A percentile compares a stretch with the other conserved stretches of the same genome.
Evolutionary conservation across 306 rosid species (phyloP).

Genomic region (Dalbergia cultrata): DNA sequence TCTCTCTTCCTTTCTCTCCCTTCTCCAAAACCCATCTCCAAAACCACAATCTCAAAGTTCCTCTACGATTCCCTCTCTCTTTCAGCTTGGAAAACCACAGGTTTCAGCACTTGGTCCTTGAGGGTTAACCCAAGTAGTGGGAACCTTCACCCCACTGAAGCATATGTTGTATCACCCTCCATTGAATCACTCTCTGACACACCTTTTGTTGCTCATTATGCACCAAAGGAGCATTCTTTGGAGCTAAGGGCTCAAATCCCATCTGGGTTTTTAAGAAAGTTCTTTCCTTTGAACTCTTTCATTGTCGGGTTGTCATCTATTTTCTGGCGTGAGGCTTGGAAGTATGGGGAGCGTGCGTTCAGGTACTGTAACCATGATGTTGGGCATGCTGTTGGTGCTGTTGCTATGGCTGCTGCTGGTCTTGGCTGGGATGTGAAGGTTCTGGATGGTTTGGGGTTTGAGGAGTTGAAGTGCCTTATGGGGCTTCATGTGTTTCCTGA

Average conservation of each 20-base stretch:
- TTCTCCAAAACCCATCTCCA: constrained; percentile 74
- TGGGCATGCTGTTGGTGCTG: constrained; percentile 94
- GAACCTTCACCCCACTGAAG: constrained; percentile 92
- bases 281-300: constrained; percentile 65
- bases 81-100: constrained; percentile 85
- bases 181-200: constrained; percentile 57
- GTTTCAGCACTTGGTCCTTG: constrained; percentile 86
- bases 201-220: constrained; percentile 86
- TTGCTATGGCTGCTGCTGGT: constrained; percentile 79
- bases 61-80: constrained; percentile 84
- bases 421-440: constrained; percentile 95
- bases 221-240: constrained; percentile 89
- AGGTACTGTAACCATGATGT: constrained; percentile 95
- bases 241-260: constrained; percentile 80
- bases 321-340: constrained; percentile 99
- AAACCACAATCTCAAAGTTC: constrained; percentile 75
- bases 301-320: constrained; percentile 82
- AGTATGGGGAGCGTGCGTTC: constrained; percentile 91
- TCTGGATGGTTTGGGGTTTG: constrained; percentile 76
- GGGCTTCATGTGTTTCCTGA: constrained; percentile 71
- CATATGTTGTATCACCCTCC: constrained; percentile 71
- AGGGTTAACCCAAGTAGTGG: constrained; percentile 96
- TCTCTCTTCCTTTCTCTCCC: constrained; percentile 76
- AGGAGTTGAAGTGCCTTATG: constrained; percentile 80
- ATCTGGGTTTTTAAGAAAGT: constrained; percentile 57